A percentile compares a stretch with the other conserved stretches of the same genome.
These are phyloP conservation scores for Phlyctochytrium arcticum DNA, from an alignment of 192 early-diverging fungal species.

Conservation along the genomic window DNA sequence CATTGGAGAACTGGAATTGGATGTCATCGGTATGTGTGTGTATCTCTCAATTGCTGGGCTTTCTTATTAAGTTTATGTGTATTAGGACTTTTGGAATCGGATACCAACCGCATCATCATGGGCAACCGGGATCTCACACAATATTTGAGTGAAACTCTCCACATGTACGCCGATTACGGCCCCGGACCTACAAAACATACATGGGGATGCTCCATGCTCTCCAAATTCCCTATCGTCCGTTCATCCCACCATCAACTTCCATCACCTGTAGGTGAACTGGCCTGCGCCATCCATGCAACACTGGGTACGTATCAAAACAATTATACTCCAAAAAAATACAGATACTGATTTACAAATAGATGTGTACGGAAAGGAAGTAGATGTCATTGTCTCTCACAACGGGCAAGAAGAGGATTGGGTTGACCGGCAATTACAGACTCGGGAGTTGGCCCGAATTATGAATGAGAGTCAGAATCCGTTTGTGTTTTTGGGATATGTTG, in stretches of 20 bases:
- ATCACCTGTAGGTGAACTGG: slow-evolving; percentile 17
- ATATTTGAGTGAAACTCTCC: slow-evolving; percentile 9
- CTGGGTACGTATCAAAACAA: neutral
- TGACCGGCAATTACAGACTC: slow-evolving; percentile 11
- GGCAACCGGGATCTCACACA: slow-evolving; percentile 18
- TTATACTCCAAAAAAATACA: no score
- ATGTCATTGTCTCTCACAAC: slow-evolving; percentile 15
- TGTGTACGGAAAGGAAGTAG: slow-evolving; percentile 12
- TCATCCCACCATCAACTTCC: slow-evolving; percentile 15
- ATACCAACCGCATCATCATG: slow-evolving; percentile 18
- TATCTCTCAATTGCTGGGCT: neutral
- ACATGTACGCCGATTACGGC: slow-evolving; percentile 16
- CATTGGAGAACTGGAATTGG: slow-evolving; percentile 14
- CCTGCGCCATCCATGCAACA: slow-evolving; percentile 20
- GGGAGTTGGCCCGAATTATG: slow-evolving; percentile 4
- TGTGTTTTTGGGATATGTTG: slow-evolving; percentile 21
- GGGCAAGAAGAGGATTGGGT: slow-evolving; percentile 18
- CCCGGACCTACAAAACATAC: slow-evolving; percentile 15
- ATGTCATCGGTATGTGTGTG: slow-evolving; percentile 8
- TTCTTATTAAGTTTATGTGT: neutral
- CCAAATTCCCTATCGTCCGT: slow-evolving; percentile 9
- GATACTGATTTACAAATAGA: neutral
- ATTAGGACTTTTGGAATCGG: slow-evolving; percentile 6
- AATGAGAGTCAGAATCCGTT: slow-evolving; percentile 12
- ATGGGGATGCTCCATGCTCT: slow-evolving; percentile 16